Conservation (phyloP, 2,329 filamentous ascomycete genomes). For the Fusarium sacchari region DNA sequence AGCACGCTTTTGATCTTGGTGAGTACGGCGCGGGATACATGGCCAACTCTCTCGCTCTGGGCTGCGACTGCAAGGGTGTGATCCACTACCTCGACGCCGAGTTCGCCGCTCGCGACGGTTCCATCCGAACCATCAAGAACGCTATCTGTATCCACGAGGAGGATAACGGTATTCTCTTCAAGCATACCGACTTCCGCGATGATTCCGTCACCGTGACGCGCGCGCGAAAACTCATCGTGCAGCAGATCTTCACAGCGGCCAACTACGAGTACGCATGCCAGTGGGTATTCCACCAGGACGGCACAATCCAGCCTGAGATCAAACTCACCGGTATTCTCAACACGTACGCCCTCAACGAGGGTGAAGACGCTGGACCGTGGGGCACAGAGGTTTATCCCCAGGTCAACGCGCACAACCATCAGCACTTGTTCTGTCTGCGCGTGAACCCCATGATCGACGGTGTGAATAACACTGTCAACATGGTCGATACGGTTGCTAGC, state of each 20-base stretch:
- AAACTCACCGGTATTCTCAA: conserved; percentile 93
- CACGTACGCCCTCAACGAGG: conserved; percentile 83
- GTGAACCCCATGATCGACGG: conserved; percentile 90
- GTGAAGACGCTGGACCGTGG: conserved; percentile 86
- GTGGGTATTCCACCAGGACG: conserved; percentile 89
- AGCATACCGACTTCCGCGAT: conserved; percentile 93
- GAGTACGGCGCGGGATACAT: conserved; percentile 87
- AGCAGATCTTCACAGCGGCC: conserved; percentile 92
- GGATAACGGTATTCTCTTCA: conserved; percentile 91
- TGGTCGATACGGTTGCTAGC: conserved; percentile 78
- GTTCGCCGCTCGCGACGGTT: conserved; percentile 81
- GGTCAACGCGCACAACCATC: conserved; percentile 93
- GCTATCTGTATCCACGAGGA: conserved; percentile 97
- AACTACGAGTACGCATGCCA: conserved; percentile 87
- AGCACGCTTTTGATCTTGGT: conserved; percentile 83
- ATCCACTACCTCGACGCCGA: conserved; percentile 93
- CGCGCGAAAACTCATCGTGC: conserved; percentile 85
- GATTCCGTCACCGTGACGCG: conserved; percentile 87
- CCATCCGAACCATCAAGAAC: conserved; percentile 86
- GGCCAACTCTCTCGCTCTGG: conserved; percentile 80
- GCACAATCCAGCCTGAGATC: conserved; percentile 90
- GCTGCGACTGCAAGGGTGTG: conserved; percentile 87
- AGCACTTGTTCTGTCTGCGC: conserved; percentile 92
- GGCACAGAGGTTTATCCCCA: conserved; percentile 87
- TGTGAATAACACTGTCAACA: conserved; percentile 83